These are phyloP conservation scores for Arthrobotrys sphaeroides DNA, from an alignment of 2,329 filamentous ascomycete genomes.

Conservation along the genomic window DNA sequence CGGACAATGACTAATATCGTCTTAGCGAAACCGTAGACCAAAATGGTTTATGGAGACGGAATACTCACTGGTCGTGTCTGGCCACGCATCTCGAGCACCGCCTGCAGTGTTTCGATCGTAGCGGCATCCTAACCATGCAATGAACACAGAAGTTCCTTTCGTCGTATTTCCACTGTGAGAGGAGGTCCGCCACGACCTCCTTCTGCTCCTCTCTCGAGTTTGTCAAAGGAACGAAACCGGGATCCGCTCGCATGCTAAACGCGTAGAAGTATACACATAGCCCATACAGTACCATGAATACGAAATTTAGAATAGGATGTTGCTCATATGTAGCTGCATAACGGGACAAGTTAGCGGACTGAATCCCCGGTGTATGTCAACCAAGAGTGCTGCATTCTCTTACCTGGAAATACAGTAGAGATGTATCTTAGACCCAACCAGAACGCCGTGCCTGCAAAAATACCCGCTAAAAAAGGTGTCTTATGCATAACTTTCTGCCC, in stretches of 20 bases:
- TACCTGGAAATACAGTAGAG: conserved; percentile 76
- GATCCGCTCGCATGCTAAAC: conserved; percentile 85
- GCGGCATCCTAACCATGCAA: conserved; percentile 91
- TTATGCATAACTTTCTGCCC: conserved; percentile 91
- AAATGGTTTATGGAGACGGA: background rate
- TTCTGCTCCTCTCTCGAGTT: conserved; percentile 90
- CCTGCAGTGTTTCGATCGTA: conserved; percentile 95
- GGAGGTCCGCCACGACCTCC: conserved; percentile 84
- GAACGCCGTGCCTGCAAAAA: conserved; percentile 88
- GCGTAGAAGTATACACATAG: conserved; percentile 87
- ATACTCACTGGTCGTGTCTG: conserved; percentile 90
- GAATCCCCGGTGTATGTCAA: background rate
- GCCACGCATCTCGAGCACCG: conserved; percentile 91
- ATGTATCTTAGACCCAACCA: conserved; percentile 81
- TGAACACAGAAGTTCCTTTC: conserved; percentile 91
- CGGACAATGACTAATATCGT: conserved; percentile 79
- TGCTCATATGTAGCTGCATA: conserved; percentile 71
- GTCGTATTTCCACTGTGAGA: conserved; percentile 87
- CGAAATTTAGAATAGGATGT: conserved; percentile 79
- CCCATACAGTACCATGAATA: conserved; percentile 72
- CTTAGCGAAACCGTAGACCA: conserved; percentile 32
- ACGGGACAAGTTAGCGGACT: background rate
- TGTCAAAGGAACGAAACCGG: conserved; percentile 90
- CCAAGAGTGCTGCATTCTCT: no score
- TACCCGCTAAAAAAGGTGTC: conserved; percentile 91